Conservation (phyloP, 768 basidiomycete genomes). For the Russula olivacea region DNA sequence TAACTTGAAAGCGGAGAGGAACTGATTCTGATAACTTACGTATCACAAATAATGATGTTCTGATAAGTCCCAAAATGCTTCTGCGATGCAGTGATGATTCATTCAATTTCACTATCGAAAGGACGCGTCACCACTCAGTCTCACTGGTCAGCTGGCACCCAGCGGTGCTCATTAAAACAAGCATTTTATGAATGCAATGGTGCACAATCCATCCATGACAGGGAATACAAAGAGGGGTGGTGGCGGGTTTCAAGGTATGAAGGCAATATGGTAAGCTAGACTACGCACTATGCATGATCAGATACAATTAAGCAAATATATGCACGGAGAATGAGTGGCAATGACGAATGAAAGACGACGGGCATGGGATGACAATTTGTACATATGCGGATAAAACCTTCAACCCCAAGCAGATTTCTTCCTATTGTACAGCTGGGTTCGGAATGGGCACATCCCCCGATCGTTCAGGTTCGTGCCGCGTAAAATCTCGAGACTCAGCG, state of each 20-base stretch:
- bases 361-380: neutral
- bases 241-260: neutral
- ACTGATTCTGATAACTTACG: neutral
- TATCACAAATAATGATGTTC: neutral
- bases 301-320: conserved; percentile 14
- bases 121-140: too few relatives aligned
- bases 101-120: neutral
- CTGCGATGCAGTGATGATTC: neutral
- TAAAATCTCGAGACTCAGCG: neutral
- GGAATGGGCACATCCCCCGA: neutral
- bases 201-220: neutral
- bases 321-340: conserved; percentile 11
- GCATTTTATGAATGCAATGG: neutral
- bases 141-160: too few relatives aligned
- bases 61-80: too few relatives aligned
- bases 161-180: neutral
- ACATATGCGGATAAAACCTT: conserved; percentile 1
- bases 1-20: neutral
- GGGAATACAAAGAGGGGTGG: conserved; percentile 2
- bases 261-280: conserved; percentile 1
- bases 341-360: neutral
- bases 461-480: neutral
- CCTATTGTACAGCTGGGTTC: neutral
- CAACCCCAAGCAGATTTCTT: neutral
- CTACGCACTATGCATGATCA: neutral